Conservation (phyloP, 805 yeast genomes). For the Kuraishia hungarica region DNA sequence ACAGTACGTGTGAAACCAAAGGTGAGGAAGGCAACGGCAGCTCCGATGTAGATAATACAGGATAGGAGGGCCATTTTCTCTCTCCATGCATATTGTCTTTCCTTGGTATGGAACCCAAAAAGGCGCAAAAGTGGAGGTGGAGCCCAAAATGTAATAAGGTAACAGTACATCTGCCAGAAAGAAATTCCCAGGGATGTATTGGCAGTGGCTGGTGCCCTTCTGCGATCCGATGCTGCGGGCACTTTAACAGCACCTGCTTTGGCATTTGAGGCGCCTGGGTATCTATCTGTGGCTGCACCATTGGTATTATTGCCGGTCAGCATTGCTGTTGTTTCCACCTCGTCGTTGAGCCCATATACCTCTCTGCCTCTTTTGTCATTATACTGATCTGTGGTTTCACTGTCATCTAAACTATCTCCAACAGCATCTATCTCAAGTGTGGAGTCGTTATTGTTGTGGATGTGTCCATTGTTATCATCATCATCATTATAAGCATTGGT, state of each 20-base stretch:
- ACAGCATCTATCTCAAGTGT: slow-evolving; percentile 4
- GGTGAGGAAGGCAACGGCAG: slow-evolving; percentile 75
- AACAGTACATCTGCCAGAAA: slow-evolving; percentile 80
- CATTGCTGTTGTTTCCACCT: slow-evolving; percentile 18
- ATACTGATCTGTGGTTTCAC: neutral
- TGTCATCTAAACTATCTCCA: neutral
- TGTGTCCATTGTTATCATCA: slow-evolving; percentile 11
- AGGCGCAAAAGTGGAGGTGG: slow-evolving; percentile 64
- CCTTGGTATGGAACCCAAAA: slow-evolving; percentile 72
- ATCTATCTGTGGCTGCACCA: too few relatives aligned
- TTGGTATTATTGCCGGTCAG: neutral
- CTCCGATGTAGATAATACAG: slow-evolving; percentile 64
- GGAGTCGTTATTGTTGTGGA: slow-evolving; percentile 5
- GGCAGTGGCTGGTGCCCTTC: neutral
- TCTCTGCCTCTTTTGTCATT: slow-evolving; percentile 26
- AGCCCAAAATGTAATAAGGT: slow-evolving; percentile 83
- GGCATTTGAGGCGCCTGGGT: neutral
- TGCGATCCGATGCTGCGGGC: neutral
- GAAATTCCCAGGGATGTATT: slow-evolving; percentile 21
- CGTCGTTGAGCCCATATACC: slow-evolving; percentile 56
- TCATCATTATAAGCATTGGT: slow-evolving; percentile 5
- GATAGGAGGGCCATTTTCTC: slow-evolving; percentile 85
- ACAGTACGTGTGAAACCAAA: slow-evolving; percentile 87
- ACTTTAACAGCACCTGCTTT: neutral
- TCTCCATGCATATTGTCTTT: slow-evolving; percentile 93